Percentiles rank a stretch among this genome's conserved stretches.
These are phyloP conservation scores for Ceratocystis destructans DNA, from an alignment of 2,329 filamentous ascomycete species.

Conservation along the genomic window DNA sequence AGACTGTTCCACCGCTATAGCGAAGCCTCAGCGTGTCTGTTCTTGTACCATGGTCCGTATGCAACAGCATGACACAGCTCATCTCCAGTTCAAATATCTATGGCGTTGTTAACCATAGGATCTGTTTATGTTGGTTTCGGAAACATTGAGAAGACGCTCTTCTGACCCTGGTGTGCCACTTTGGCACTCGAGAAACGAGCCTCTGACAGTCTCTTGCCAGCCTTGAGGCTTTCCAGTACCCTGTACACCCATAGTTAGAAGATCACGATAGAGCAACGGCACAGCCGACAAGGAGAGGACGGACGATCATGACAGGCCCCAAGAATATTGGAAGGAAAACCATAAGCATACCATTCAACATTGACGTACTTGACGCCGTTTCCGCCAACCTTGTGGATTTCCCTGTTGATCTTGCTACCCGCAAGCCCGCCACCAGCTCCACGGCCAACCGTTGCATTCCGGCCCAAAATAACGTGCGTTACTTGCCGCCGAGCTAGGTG, in stretches of 20 bases:
- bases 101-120: not conserved
- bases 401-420: slow-evolving; percentile 65
- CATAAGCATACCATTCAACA: slow-evolving; percentile 55
- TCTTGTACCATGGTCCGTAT: not conserved
- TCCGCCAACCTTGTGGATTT: slow-evolving; percentile 54
- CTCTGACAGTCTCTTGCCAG: slow-evolving; percentile 61
- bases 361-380: slow-evolving; percentile 64
- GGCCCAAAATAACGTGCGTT: slow-evolving; percentile 74
- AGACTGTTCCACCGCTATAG: not conserved
- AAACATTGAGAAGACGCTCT: slow-evolving; percentile 46
- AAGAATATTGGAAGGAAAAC: not conserved
- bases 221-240: slow-evolving; percentile 72
- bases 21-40: not conserved
- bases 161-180: slow-evolving; percentile 47
- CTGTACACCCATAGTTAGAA: slow-evolving; percentile 29
- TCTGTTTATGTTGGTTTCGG: not conserved
- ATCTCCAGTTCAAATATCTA: not conserved
- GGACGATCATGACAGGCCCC: not conserved
- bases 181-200: slow-evolving; percentile 53
- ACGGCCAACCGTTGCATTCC: slow-evolving; percentile 33
- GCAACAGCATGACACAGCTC: not conserved
- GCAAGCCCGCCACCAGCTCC: slow-evolving; percentile 64
- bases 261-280: slow-evolving; percentile 12
- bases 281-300: slow-evolving; percentile 12
- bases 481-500: slow-evolving; percentile 58